phyloP scores from a whole-genome alignment of 2,329 filamentous ascomycete genomes.

The Penicillium sp. region DNA sequence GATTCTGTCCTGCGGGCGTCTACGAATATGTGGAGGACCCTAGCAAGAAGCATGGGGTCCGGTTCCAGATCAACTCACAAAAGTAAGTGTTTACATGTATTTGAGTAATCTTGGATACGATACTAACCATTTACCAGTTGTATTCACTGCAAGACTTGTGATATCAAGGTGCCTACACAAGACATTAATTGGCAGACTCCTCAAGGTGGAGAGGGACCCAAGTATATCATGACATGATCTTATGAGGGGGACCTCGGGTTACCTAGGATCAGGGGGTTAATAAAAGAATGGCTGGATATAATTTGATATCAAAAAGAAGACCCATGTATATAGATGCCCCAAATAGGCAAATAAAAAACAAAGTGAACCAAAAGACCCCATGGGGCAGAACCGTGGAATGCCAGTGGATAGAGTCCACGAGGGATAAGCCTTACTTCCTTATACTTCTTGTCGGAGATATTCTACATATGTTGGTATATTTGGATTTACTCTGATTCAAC shows the following conservation, averaged over 20 bases:
- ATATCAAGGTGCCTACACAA: conserved; percentile 95
- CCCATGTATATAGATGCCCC: conserved; percentile 14
- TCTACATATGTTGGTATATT: not conserved
- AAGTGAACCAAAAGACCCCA: conserved; percentile 10
- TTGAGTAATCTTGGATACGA: not conserved
- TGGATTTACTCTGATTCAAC: not conserved
- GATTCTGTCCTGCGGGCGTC: conserved; percentile 95
- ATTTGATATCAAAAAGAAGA: not conserved
- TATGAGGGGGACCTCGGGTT: not conserved
- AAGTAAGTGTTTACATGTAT: conserved; percentile 65
- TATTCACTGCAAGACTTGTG: conserved; percentile 99
- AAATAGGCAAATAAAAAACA: not conserved
- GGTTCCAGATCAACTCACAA: conserved; percentile 96
- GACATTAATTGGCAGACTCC: conserved; percentile 98
- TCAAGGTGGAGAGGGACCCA: conserved; percentile 77
- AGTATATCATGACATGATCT: conserved; percentile 58
- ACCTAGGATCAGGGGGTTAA: not conserved
- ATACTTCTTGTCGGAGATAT: not conserved
- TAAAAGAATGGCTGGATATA: not conserved
- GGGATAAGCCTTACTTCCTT: conserved; percentile 11
- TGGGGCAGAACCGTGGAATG: conserved; percentile 28
- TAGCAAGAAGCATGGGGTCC: conserved; percentile 78
- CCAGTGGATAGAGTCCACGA: conserved; percentile 22
- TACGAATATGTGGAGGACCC: conserved; percentile 97
- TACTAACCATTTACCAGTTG: conserved; percentile 59